phyloP scores from a whole-genome alignment of 805 yeast species.

The Suhomyces tanzawaensis region DNA sequence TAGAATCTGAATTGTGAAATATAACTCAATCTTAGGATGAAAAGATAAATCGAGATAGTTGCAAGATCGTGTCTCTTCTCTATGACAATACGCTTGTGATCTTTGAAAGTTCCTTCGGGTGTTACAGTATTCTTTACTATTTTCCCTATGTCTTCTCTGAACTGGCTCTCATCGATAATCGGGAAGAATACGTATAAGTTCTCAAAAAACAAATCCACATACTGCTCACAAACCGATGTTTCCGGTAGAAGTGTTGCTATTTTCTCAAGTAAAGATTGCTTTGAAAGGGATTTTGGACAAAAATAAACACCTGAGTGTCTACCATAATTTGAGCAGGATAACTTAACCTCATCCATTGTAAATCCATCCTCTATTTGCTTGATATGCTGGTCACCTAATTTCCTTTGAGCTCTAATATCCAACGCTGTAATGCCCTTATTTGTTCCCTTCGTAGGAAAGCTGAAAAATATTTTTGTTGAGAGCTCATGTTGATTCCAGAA shows the following conservation, averaged over 20 bases:
- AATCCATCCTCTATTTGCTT: slow-evolving; percentile 2
- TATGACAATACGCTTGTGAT: background rate
- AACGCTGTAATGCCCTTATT: slow-evolving; percentile 4
- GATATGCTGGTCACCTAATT: slow-evolving; percentile 3
- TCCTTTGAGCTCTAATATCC: background rate
- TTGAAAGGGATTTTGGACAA: slow-evolving; percentile 5
- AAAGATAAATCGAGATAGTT: slow-evolving; percentile 13
- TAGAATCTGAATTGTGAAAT: slow-evolving; percentile 12
- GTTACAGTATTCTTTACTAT: slow-evolving; percentile 12
- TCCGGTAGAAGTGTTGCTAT: slow-evolving; percentile 12
- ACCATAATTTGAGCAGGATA: slow-evolving; percentile 8
- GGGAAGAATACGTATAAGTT: slow-evolving; percentile 26
- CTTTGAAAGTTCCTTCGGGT: background rate
- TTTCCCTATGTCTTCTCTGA: slow-evolving; percentile 13
- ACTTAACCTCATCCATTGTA: slow-evolving; percentile 2
- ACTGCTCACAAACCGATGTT: slow-evolving; percentile 8
- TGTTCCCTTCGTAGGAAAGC: background rate
- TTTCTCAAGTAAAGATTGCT: background rate
- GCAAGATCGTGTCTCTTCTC: slow-evolving; percentile 12
- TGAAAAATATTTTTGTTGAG: slow-evolving; percentile 3
- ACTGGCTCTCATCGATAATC: slow-evolving; percentile 23
- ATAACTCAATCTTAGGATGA: slow-evolving; percentile 15
- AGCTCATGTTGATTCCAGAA: slow-evolving; percentile 13
- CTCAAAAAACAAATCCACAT: slow-evolving; percentile 18
- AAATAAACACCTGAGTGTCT: slow-evolving; percentile 9